Evolutionary conservation across 2,329 filamentous ascomycete species (phyloP).

Genomic region (Coniella vitis): DNA sequence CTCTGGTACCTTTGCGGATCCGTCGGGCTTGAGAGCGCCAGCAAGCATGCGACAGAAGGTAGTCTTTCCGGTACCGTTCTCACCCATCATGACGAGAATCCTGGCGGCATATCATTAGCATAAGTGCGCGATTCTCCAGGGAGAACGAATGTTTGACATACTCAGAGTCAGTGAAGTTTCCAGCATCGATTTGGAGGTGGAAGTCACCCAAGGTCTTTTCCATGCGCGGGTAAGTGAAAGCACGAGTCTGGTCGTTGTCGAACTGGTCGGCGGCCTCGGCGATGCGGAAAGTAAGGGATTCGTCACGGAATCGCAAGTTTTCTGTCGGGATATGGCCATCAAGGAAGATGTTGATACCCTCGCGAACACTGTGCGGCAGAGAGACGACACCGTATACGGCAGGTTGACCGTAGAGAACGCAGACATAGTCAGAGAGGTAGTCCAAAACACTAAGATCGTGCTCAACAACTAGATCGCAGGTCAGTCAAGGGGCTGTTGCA

Average conservation of each 20-base stretch:
- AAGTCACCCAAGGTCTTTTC: conserved; percentile 88
- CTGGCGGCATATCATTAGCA: not conserved
- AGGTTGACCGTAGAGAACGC: conserved; percentile 90
- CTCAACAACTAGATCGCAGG: conserved; percentile 62
- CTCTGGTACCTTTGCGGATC: conserved; percentile 67
- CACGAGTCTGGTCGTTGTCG: conserved; percentile 73
- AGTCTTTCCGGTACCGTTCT: conserved; percentile 98
- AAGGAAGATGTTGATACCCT: conserved; percentile 94
- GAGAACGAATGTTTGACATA: not conserved
- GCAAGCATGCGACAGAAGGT: conserved; percentile 97
- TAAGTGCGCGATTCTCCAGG: too few relatives aligned
- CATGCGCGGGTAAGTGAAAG: conserved; percentile 84
- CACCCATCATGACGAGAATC: conserved; percentile 99
- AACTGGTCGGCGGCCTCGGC: conserved; percentile 86
- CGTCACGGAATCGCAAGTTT: conserved; percentile 96
- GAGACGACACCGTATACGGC: conserved; percentile 98
- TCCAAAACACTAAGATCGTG: conserved; percentile 98
- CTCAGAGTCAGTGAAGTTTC: conserved; percentile 93
- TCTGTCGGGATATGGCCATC: conserved; percentile 97
- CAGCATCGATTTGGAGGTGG: conserved; percentile 71
- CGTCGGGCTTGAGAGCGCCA: conserved; percentile 87
- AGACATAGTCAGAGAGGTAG: conserved; percentile 98
- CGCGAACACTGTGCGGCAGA: conserved; percentile 87
- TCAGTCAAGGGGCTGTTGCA: not conserved
- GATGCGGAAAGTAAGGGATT: conserved; percentile 92